These are phyloP conservation scores for Coniferiporia weirii DNA, from an alignment of 1,284 basidiomycete genomes.

Conservation along the genomic window DNA sequence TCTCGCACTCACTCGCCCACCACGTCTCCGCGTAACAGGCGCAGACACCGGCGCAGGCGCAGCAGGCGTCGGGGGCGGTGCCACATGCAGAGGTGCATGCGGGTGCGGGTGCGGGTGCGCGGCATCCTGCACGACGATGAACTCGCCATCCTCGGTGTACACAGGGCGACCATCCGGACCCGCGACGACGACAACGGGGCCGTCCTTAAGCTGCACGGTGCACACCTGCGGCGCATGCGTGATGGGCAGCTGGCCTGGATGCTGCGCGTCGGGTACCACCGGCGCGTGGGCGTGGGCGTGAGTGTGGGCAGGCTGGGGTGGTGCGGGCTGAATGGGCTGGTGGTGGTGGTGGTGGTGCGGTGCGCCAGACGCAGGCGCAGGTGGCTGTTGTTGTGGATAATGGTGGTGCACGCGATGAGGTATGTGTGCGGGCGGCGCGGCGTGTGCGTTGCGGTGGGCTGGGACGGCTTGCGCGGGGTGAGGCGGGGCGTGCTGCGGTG, in stretches of 20 bases:
- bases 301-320: too few relatives aligned
- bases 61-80: too few relatives aligned
- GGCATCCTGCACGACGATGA: constrained; percentile 5
- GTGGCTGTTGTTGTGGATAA: background rate
- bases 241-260: constrained; percentile 14
- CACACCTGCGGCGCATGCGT: constrained; percentile 9
- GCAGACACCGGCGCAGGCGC: constrained; percentile 4
- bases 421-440: background rate
- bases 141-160: constrained; percentile 3
- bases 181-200: constrained; percentile 13
- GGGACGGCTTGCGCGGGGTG: constrained; percentile 43
- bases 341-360: background rate
- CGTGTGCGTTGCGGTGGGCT: constrained; percentile 19
- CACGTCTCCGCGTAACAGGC: constrained; percentile 1
- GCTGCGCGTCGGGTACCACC: background rate
- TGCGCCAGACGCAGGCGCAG: constrained; percentile 2
- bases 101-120: constrained; percentile 3
- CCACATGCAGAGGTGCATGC: background rate
- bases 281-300: too few relatives aligned
- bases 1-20: constrained; percentile 1
- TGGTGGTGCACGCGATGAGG: constrained; percentile 1
- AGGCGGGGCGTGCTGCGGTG: constrained; percentile 33
- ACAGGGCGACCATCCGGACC: constrained; percentile 14
- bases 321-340: background rate
- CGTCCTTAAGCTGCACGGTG: constrained; percentile 8